Base-by-base conservation (phyloP, 2,329 filamentous ascomycete species). In the Chaetoscypha palmicola region DNA sequence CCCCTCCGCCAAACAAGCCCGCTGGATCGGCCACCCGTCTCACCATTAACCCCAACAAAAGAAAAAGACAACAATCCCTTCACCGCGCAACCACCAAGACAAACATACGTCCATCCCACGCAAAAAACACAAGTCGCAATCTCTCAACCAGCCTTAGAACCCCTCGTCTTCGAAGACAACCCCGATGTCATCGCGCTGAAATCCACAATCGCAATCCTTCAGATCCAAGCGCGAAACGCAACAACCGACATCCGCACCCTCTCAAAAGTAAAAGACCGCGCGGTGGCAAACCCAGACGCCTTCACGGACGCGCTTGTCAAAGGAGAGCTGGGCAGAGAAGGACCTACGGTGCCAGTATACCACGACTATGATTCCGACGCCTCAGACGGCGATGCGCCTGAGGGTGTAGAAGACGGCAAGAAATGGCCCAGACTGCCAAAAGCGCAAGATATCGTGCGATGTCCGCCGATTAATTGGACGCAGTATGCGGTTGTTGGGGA, bases 401-500 rank as follows among this genome's bases (percentile, higher is more conserved):
- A 58, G 9, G 57, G 53, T 4, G 54, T 52, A 21, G 58, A 57
- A 10, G 19, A 4, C 5, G 12, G 14, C 20, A 43, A 33, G 28
- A 38, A 21, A 8, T 89, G 89, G 68, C 69, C 76, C 2, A 68
- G 67, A 14, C 75, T 96, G 11, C 90, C 90, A 0, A 75, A 74
- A 11, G 79, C 86, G 5, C 91, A 96, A 63, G 85, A 85, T 54
- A 70, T 97, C 1, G 82, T 94, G 20, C 81, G 90, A 31, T 88
- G 83, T 67, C 91, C 91, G 7, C 84, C 87, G 7, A 82, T 97
- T 59, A 95, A 96, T 68, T 97, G 91, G 91, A 79, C 81, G 10
- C 90, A 95, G 61, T 97, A 97, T 64, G 86, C 87, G 55, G 74
- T 96, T n/a, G 80, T 92, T 2, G 90, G 88, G 38, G 83, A 86